Conservation (phyloP, 176 grass and related monocot genomes). For the Eragrostis curvula region DNA sequence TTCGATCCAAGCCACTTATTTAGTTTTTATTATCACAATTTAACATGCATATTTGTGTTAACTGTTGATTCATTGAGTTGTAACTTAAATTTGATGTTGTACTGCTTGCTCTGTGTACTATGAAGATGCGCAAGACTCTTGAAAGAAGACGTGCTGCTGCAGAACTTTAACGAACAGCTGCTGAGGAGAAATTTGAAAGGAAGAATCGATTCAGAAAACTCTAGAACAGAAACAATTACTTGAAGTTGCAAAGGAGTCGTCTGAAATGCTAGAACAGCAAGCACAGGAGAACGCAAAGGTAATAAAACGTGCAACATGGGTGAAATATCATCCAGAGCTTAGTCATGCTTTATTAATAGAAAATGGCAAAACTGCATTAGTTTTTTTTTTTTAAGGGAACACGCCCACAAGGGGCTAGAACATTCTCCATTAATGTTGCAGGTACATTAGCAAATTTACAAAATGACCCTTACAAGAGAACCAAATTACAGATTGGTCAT, state of each 20-base stretch:
- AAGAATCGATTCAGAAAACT: conserved; percentile 40
- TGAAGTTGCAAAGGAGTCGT: conserved; percentile 51
- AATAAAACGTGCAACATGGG: neutral
- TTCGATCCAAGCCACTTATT: too few relatives aligned
- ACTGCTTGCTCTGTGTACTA: neutral
- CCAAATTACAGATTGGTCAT: too few relatives aligned
- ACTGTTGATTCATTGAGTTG: neutral
- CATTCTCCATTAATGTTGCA: too few relatives aligned
- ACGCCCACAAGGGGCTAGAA: too few relatives aligned
- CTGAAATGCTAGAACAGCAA: conserved; percentile 65
- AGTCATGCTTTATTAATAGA: neutral
- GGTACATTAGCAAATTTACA: too few relatives aligned
- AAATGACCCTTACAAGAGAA: too few relatives aligned
- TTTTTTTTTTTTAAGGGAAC: too few relatives aligned
- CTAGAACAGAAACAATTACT: conserved; percentile 60
- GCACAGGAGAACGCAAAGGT: conserved; percentile 76
- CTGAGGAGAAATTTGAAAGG: conserved; percentile 56
- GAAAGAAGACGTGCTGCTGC: conserved; percentile 51
- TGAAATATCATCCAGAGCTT: neutral
- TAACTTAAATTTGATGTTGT: neutral
- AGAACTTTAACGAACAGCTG: conserved; percentile 38
- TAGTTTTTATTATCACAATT: neutral
- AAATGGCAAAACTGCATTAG: conserved; percentile 19
- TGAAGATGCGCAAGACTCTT: conserved; percentile 66
- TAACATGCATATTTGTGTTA: neutral